A percentile compares a stretch with the other conserved stretches of the same genome.
Conservation (phyloP, 345 rosid genomes). For the Euphorbia peplus region DNA sequence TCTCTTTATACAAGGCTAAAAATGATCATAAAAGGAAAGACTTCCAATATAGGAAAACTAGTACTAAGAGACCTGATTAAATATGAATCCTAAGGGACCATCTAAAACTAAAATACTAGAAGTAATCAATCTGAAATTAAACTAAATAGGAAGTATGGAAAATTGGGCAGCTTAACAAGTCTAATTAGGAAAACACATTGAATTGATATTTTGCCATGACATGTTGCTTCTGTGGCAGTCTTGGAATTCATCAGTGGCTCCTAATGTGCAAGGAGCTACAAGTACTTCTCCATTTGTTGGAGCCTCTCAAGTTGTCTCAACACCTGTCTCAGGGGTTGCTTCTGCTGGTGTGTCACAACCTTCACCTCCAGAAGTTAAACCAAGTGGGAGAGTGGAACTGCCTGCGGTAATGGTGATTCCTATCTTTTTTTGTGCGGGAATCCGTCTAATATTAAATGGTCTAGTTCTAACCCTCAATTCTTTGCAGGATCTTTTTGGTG, state of each 20-base stretch:
- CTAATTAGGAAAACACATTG: too few species aligned
- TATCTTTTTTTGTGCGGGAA: not conserved
- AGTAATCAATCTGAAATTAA: too few species aligned
- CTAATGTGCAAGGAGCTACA: constrained; percentile 41
- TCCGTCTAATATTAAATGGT: not conserved
- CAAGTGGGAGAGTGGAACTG: constrained; percentile 63
- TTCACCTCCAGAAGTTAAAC: constrained; percentile 40
- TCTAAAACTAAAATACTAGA: too few species aligned
- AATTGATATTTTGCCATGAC: too few species aligned
- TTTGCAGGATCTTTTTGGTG: constrained; percentile 74
- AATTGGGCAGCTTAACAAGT: too few species aligned
- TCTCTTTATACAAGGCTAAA: too few species aligned
- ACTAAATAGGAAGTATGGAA: too few species aligned
- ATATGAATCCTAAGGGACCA: too few species aligned
- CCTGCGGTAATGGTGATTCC: constrained; percentile 55
- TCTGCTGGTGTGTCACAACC: constrained; percentile 36
- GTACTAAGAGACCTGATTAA: too few species aligned
- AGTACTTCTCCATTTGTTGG: constrained; percentile 47
- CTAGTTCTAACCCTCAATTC: constrained; percentile 12
- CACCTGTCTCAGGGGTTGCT: constrained; percentile 29
- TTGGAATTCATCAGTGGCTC: constrained; percentile 43
- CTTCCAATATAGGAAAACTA: too few species aligned
- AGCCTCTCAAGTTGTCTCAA: constrained; percentile 31
- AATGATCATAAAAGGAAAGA: too few species aligned
- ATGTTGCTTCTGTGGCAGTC: constrained; percentile 46